Conservation (phyloP, 495 filamentous ascomycete genomes). For the Talaromyces stipitatus region DNA sequence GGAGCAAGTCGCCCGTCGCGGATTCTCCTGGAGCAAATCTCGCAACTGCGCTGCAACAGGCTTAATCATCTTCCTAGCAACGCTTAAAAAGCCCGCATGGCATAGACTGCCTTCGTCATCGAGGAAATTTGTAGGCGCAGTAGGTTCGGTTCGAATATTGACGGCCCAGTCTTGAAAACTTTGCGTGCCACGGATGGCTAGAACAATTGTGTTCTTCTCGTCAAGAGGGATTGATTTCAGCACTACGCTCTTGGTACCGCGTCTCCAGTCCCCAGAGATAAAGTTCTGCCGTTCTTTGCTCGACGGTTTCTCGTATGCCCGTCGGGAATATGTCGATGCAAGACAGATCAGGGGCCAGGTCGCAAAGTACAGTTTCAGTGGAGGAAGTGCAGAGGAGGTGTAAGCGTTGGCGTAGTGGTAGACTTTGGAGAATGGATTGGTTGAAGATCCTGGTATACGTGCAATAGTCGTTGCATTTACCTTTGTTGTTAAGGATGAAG, state of each 20-base stretch:
- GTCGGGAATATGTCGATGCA: conserved; percentile 64
- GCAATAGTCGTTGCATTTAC: conserved; percentile 11
- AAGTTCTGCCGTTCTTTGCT: conserved; percentile 54
- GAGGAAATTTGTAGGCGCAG: conserved; percentile 55
- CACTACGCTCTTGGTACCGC: conserved; percentile 75
- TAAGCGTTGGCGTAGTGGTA: conserved; percentile 72
- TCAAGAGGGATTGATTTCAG: conserved; percentile 71
- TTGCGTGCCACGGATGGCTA: conserved; percentile 71
- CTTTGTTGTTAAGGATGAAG: neutral
- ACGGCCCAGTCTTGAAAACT: conserved; percentile 80
- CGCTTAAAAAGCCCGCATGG: conserved; percentile 68
- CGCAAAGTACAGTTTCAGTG: conserved; percentile 59
- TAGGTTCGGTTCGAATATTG: conserved; percentile 61
- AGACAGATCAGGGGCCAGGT: conserved; percentile 67
- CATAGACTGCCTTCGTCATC: conserved; percentile 70
- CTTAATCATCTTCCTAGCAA: conserved; percentile 66
- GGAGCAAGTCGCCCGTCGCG: conserved; percentile 54
- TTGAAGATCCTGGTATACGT: conserved; percentile 25
- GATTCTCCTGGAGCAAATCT: conserved; percentile 60
- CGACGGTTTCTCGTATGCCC: conserved; percentile 58
- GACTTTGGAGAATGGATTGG: conserved; percentile 66
- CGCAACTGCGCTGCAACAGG: conserved; percentile 63
- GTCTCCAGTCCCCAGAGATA: conserved; percentile 58
- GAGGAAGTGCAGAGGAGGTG: conserved; percentile 57
- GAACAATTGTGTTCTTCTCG: conserved; percentile 66